Base-by-base conservation (phyloP, 2,329 filamentous ascomycete species). In the Chaetomium strumarium region DNA sequence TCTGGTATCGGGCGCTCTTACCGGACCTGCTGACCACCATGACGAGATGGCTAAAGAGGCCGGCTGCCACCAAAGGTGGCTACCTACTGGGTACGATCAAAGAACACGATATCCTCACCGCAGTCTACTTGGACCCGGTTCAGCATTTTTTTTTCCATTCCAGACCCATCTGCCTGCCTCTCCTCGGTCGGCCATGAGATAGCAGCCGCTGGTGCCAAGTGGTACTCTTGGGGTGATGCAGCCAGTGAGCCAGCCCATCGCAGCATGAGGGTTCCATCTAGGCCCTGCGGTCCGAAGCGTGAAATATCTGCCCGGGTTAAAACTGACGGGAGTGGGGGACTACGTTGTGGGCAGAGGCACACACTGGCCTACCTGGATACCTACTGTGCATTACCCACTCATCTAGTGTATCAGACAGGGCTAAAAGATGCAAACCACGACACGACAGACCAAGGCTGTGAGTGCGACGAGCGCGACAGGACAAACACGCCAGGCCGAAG, bases 271-370 rank as follows among this genome's bases (percentile, higher is more conserved):
- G 57, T 59, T 49, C 36, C 56, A 60, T 58, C 50, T 52, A 59
- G 57, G 56, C 49, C 49, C 53, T 53, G 53, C 56, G 57, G 53
- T 57, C 56, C 57, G 57, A 59, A 57, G 54, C 49, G 49, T 52
- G 46, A 52, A 56, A 49, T 50, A 46, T 46, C 31, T 45, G 40
- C 17, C 31, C 41, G 49, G 52, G 17, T 47, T 37, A 42, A 34
- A 34, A 46, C 47, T 39, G 39, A n/a, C n/a, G n/a, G n/a, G n/a
- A 34, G 47, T 44, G 47, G 43, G 46, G 46, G 44, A 31, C 36
- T n/a, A 37, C 14, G n/a, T 12, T 24, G 33, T 29, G 14, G 33
- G 33, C 4, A 34, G 11, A 14, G 11, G 11, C 33, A 34, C 33
- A 34, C 33, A 4, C n/a, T n/a, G n/a, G n/a, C n/a, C n/a, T n/a